A percentile compares a stretch with the other conserved stretches of the same genome.
These are phyloP conservation scores for Clarireedia sp. DNA, from an alignment of 2,329 filamentous ascomycete genomes.

Conservation along the genomic window DNA sequence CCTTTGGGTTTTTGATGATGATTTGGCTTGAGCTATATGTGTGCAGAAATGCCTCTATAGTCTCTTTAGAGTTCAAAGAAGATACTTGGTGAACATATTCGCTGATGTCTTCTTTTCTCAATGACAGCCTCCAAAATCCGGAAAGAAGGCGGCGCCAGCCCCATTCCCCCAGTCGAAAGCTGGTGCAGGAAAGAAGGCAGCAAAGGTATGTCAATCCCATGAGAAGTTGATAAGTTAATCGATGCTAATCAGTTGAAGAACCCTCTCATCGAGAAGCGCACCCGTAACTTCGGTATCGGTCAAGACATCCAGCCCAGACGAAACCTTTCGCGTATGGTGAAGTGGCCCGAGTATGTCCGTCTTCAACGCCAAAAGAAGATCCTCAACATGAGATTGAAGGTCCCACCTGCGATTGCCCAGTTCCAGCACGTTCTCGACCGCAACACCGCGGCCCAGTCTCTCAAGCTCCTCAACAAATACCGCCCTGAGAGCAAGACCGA, in stretches of 20 bases:
- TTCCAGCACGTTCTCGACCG: slow-evolving; percentile 96
- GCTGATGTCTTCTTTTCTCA: slow-evolving; percentile 99
- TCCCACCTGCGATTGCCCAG: slow-evolving; percentile 92
- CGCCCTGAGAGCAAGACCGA: slow-evolving; percentile 96
- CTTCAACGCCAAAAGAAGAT: slow-evolving; percentile 84
- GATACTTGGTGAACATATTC: slow-evolving; percentile 68
- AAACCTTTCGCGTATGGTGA: slow-evolving; percentile 96
- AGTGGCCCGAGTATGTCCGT: slow-evolving; percentile 99
- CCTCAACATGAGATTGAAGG: slow-evolving; percentile 96
- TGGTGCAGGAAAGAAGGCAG: slow-evolving; percentile 77
- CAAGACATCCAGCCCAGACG: slow-evolving; percentile 96
- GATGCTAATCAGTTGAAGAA: slow-evolving; percentile 52
- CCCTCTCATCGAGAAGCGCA: slow-evolving; percentile 97
- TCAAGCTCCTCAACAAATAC: slow-evolving; percentile 99
- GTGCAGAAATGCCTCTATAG: slow-evolving; percentile 31
- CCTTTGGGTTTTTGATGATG: slow-evolving; percentile 39
- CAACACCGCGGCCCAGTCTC: slow-evolving; percentile 91
- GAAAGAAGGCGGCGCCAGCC: slow-evolving; percentile 97
- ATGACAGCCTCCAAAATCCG: slow-evolving; percentile 98
- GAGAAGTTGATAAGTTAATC: slow-evolving; percentile 1
- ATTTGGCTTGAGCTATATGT: slow-evolving; percentile 56
- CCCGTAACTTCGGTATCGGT: slow-evolving; percentile 96
- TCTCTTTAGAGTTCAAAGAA: slow-evolving; percentile 94
- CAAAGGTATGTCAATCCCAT: slow-evolving; percentile 68
- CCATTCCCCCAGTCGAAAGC: slow-evolving; percentile 95